Evolutionary conservation across 495 filamentous ascomycete genomes (phyloP), one percentile per base, ranked within the genome.

Genomic region (Penicillium lagena): DNA sequence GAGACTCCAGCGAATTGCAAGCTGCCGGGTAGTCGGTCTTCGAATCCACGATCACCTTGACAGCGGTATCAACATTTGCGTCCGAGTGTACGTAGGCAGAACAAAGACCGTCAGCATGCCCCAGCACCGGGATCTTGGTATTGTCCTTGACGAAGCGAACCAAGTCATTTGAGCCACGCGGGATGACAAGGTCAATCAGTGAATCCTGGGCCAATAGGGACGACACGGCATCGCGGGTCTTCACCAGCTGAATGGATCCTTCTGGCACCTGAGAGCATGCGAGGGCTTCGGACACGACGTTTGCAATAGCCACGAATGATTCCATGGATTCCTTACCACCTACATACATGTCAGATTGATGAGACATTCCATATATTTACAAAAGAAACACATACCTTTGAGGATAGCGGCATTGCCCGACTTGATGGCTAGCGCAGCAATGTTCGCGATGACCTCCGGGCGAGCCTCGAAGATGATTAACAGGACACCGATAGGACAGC

Each of bases 381-480:
- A 11, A 12, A 5, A 7, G 3, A 32, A n/a, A 22, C 7, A 29
- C 39, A n/a, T 59, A 72, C 82, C 90, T 78, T 99, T 99, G 37
- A 99, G 69, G 47, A 99, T 97, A 44, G 90, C 93, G 22, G 93
- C 85, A 70, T 99, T 99, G 43, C 89, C 93, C 12, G 93, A 96
- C 62, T 99, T 99, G 51, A 99, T 84, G 9, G 94, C 89, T 31
- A 99, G 74, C n/a, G 94, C 85, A 42, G 91, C 88, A 48, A 99
- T 97, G 58, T 99, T 99, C 35, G 94, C 93, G 62, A 99, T 99
- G 44, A 99, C 94, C 62, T 99, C 93, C 8, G 93, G 93, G 28
- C 93, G 86, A 15, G 94, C 94, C 67, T 98, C 93, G 56, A 98
- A 98, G 47, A 98, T 97, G 52, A 97, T 95, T 39, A 98, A 74